Percentiles rank a stretch among this genome's conserved stretches.
These are phyloP conservation scores for Dendrocalamus latiflorus DNA, from an alignment of 202 grass and related monocot species.

Conservation along the genomic window DNA sequence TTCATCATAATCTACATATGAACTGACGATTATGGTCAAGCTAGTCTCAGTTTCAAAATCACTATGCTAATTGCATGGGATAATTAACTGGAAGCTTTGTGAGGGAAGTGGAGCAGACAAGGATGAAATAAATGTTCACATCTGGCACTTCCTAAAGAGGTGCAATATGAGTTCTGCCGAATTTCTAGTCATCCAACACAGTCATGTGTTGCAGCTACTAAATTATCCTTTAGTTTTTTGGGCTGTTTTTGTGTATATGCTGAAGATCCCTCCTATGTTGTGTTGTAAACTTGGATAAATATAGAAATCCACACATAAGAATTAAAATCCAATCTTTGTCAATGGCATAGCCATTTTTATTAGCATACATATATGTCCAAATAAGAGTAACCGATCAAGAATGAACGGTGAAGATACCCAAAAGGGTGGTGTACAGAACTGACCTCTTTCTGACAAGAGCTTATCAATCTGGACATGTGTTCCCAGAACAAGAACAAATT, in stretches of 20 bases:
- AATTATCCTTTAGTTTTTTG: neutral
- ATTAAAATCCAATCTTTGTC: neutral
- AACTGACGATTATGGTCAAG: too few relatives aligned
- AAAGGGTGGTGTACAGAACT: slow-evolving; percentile 1
- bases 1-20: too few relatives aligned
- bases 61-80: too few relatives aligned
- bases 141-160: too few relatives aligned
- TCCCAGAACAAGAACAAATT: slow-evolving; percentile 82
- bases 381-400: neutral
- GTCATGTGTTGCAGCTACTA: neutral
- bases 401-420: neutral
- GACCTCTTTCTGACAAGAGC: slow-evolving; percentile 73
- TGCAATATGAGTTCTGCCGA: neutral
- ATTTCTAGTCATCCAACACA: neutral
- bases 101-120: too few relatives aligned
- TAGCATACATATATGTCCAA: neutral
- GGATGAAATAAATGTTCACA: too few relatives aligned
- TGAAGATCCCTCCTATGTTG: neutral
- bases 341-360: neutral
- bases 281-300: neutral
- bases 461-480: slow-evolving; percentile 88
- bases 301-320: neutral
- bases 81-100: too few relatives aligned
- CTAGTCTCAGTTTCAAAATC: too few relatives aligned
- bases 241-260: neutral